Evolutionary conservation across 2,329 filamentous ascomycete species (phyloP).

Genomic region (Bipolaris gigantea): DNA sequence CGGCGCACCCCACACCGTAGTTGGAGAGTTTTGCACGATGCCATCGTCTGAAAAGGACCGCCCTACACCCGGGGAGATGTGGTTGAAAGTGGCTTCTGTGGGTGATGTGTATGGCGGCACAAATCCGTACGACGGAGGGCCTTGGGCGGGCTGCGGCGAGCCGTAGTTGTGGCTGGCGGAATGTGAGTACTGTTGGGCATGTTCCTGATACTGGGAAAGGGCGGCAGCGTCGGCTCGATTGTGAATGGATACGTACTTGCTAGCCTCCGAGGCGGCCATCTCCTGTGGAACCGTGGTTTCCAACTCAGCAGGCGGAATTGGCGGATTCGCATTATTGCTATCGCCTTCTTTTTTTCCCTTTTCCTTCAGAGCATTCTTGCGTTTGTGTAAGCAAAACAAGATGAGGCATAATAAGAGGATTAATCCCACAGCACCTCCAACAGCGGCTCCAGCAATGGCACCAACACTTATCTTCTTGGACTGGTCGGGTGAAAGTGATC

Average conservation of each 20-base stretch:
- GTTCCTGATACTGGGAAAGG: conserved; percentile 16
- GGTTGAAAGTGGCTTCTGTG: conserved; percentile 10
- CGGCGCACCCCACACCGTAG: conserved; percentile 25
- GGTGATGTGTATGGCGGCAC: conserved; percentile 17
- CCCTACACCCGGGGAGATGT: conserved; percentile 17
- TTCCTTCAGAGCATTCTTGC: conserved; percentile 37
- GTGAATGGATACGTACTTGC: conserved; percentile 36
- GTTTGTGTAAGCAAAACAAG: conserved; percentile 42
- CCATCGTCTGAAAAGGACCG: conserved; percentile 17
- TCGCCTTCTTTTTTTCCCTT: conserved; percentile 7
- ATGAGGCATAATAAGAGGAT: conserved; percentile 38
- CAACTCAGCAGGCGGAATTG: conserved; percentile 37
- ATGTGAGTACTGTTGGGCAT: conserved; percentile 23
- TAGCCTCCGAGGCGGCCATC: conserved; percentile 26
- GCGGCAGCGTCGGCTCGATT: conserved; percentile 22
- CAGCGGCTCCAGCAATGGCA: conserved; percentile 46
- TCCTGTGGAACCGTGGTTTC: conserved; percentile 37
- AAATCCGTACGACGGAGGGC: conserved; percentile 20
- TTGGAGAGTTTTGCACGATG: conserved; percentile 17
- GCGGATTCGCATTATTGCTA: not conserved
- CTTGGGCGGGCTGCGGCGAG: conserved; percentile 21
- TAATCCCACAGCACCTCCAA: conserved; percentile 44
- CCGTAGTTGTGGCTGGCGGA: conserved; percentile 25
- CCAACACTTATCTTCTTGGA: conserved; percentile 36
- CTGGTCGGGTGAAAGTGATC: conserved; percentile 9